phyloP scores from a whole-genome alignment of 1,284 basidiomycete species.

The Anthracocystis walkeri region DNA sequence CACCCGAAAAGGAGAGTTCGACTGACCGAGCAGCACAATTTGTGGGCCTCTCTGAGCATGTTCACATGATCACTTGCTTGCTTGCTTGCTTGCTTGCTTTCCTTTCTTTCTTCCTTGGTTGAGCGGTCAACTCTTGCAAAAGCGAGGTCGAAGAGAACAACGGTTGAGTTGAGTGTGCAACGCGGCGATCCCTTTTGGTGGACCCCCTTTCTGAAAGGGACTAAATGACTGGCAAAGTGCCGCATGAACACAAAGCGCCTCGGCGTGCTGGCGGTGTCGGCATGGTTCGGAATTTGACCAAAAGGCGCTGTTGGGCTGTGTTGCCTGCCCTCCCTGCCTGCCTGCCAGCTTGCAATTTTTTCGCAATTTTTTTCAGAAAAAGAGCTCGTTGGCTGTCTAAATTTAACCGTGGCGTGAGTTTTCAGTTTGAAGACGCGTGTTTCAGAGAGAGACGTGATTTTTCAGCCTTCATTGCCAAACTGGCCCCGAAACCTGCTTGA shows the following conservation, averaged over 20 bases:
- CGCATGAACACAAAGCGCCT: not conserved
- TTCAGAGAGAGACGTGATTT: too few species aligned
- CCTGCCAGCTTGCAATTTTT: not conserved
- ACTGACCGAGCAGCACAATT: too few species aligned
- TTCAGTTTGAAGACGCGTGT: too few species aligned
- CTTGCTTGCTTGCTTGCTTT: not conserved
- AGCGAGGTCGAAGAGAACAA: conserved; percentile 5
- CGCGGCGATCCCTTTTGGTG: not conserved
- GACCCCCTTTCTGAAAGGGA: not conserved
- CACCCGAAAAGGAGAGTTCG: too few species aligned
- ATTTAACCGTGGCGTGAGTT: too few species aligned
- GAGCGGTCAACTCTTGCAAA: conserved; percentile 1
- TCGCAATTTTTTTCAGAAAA: not conserved
- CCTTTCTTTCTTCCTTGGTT: not conserved
- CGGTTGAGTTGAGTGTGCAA: not conserved
- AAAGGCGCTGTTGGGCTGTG: not conserved
- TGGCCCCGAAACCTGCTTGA: too few species aligned
- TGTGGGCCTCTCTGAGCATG: not conserved
- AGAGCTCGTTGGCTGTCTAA: too few species aligned
- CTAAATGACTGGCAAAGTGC: conserved; percentile 8
- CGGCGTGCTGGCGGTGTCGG: not conserved
- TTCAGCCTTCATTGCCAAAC: too few species aligned
- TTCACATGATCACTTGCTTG: not conserved
- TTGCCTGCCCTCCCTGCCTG: too few species aligned
- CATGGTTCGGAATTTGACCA: not conserved